Percentiles rank a stretch among this genome's conserved stretches.
Evolutionary conservation across 2,329 filamentous ascomycete genomes (phyloP).

Genomic region (Westerdykella ornata): DNA sequence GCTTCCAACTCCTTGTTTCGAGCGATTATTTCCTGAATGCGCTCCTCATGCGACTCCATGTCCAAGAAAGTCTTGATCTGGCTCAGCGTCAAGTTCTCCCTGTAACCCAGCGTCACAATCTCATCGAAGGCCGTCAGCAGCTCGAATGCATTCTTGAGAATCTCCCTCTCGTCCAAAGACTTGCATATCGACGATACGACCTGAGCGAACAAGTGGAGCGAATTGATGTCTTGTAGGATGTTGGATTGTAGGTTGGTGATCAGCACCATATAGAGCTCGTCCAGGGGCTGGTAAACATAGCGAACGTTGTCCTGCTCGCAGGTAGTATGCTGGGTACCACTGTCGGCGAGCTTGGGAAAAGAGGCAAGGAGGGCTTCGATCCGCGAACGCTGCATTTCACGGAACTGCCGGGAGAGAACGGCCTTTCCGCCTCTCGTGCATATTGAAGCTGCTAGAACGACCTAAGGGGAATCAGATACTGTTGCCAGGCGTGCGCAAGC

Average conservation of each 20-base stretch:
- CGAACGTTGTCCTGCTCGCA: constrained; percentile 99
- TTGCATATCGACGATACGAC: constrained; percentile 96
- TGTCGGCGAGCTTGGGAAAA: constrained; percentile 95
- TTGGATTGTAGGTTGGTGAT: constrained; percentile 99
- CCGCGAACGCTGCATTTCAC: constrained; percentile 92
- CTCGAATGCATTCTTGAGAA: constrained; percentile 90
- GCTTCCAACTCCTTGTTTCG: constrained; percentile 98
- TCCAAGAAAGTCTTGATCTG: constrained; percentile 99
- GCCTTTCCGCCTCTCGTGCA: constrained; percentile 97
- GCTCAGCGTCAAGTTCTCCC: constrained; percentile 90
- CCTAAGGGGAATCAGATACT: constrained; percentile 47
- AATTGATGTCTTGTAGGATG: constrained; percentile 98
- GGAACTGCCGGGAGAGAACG: constrained; percentile 94
- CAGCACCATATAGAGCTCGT: constrained; percentile 99
- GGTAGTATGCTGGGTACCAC: constrained; percentile 92
- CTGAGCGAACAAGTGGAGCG: constrained; percentile 93
- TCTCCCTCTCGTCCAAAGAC: constrained; percentile 91
- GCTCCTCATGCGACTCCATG: constrained; percentile 98
- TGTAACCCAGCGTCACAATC: constrained; percentile 88
- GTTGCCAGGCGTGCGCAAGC: too few species aligned
- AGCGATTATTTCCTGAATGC: constrained; percentile 69
- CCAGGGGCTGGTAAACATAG: constrained; percentile 97
- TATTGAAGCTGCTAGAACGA: constrained; percentile 97
- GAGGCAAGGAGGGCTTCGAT: constrained; percentile 95
- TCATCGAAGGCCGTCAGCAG: constrained; percentile 95